Base-by-base conservation (phyloP, 768 basidiomycete species). In the Kwoniella dejecticola region DNA sequence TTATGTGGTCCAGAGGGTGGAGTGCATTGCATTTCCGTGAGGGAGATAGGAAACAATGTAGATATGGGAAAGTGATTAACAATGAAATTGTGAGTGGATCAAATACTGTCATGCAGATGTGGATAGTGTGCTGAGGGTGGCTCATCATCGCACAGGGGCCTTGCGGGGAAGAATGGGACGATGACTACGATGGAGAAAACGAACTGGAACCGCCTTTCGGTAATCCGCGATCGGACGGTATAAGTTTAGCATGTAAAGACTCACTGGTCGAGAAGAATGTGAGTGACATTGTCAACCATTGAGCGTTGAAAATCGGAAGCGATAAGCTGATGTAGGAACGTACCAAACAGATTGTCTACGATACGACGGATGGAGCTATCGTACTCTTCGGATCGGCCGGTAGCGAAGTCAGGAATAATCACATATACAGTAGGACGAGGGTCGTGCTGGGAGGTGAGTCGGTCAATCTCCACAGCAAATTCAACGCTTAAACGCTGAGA, bases 211-310 rank as follows among this genome's bases (percentile, higher is more conserved):
- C 74, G 3, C 60, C 64, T 2, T 77, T 66, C 50, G 79, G 79
- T 0, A 76, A 74, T 54, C 79, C 79, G 2, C 45, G 74, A 27
- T 70, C 77, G 13, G 79, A 80, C 53, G 79, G 79, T 0, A 79
- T 80, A 62, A 79, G 78, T 71, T 60, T 80, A n/a, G 79, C 79
- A 4, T 80, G 79, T 60, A 74, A 76, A 60, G 74, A 80, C 36
- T 78, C 77, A 19, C 5, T 74, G 0, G 75, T 80, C 8, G 76
- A 77, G 47, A 50, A 65, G n/a, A 80, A 80, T 50, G 77, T 78
- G 59, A 70, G 75, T 57, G 23, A 13, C 29, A n/a, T n/a, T n/a
- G 4, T 24, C 7, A 10, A 10, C 31, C 4, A 33, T 5, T 10
- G 11, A 11, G 11, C 36, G 15, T 15, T 15, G 7, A 6, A 5